phyloP scores from a whole-genome alignment of 2,329 filamentous ascomycete genomes.

The Trichoderma koningiopsis region DNA sequence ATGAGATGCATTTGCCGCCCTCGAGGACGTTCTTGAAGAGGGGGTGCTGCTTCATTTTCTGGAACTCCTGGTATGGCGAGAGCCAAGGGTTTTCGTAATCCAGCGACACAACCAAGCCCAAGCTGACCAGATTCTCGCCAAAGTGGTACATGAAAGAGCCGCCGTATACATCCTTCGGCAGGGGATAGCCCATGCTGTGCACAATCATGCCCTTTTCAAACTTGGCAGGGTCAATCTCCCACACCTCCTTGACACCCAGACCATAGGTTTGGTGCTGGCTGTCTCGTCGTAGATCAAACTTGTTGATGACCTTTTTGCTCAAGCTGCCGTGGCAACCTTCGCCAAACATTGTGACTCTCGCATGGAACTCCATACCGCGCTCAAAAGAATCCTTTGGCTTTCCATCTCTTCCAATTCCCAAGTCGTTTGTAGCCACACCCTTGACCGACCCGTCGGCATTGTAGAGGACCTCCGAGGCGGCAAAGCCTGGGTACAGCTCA shows the following conservation, averaged over 20 bases:
- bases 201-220: constrained; percentile 83
- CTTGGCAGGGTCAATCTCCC: constrained; percentile 92
- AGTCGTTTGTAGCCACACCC: constrained; percentile 94
- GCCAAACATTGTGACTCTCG: constrained; percentile 83
- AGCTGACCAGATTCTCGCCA: constrained; percentile 90
- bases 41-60: constrained; percentile 98
- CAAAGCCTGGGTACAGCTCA: constrained; percentile 94
- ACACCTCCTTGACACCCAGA: constrained; percentile 93
- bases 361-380: constrained; percentile 97
- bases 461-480: constrained; percentile 90
- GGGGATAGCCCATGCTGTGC: constrained; percentile 91
- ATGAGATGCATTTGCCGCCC: constrained; percentile 96
- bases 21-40: constrained; percentile 84
- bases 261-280: constrained; percentile 95
- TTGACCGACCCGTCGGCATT: constrained; percentile 81
- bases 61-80: constrained; percentile 93
- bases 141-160: constrained; percentile 99
- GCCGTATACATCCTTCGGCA: constrained; percentile 87
- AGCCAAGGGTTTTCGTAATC: constrained; percentile 98
- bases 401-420: constrained; percentile 80
- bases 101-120: constrained; percentile 88
- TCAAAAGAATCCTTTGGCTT: constrained; percentile 89
- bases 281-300: constrained; percentile 85
- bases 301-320: constrained; percentile 92
- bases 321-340: constrained; percentile 96